Percentiles rank a stretch among this genome's conserved stretches.
phyloP scores from a whole-genome alignment of 2,329 filamentous ascomycete species.

The Plenodomus biglobosus region DNA sequence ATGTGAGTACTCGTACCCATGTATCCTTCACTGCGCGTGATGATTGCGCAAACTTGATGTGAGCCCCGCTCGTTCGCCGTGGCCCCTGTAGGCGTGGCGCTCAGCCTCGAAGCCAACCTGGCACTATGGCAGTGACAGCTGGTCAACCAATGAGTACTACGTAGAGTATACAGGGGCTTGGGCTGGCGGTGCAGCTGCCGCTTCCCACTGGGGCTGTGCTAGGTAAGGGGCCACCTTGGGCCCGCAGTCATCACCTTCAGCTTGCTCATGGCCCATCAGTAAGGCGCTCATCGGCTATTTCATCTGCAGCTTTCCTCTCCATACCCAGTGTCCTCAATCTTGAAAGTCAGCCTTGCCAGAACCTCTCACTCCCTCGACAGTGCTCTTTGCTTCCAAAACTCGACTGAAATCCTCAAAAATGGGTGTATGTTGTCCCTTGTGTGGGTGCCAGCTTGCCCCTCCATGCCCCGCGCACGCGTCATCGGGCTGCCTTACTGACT shows the following conservation, averaged over 20 bases:
- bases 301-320: constrained; percentile 13
- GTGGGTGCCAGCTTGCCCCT: constrained; percentile 17
- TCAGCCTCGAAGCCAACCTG: neutral
- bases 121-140: neutral
- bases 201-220: constrained; percentile 3
- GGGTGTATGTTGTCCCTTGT: constrained; percentile 20
- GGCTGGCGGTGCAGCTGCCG: constrained; percentile 1
- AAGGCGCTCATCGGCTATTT: constrained; percentile 15
- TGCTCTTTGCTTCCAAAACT: neutral
- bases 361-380: neutral
- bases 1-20: neutral
- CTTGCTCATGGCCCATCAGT: constrained; percentile 4
- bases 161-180: neutral
- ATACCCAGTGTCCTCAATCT: neutral
- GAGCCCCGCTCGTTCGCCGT: neutral
- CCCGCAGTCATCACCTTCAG: constrained; percentile 5
- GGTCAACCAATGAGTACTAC: neutral
- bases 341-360: constrained; percentile 13
- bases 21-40: neutral
- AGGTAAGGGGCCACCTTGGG: neutral
- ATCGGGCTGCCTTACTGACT: constrained; percentile 30
- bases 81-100: neutral
- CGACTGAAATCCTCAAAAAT: constrained; percentile 5
- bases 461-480: constrained; percentile 23
- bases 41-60: neutral